phyloP scores from a whole-genome alignment of 352 stramenopile species.

The Phytophthora boehmeriae region DNA sequence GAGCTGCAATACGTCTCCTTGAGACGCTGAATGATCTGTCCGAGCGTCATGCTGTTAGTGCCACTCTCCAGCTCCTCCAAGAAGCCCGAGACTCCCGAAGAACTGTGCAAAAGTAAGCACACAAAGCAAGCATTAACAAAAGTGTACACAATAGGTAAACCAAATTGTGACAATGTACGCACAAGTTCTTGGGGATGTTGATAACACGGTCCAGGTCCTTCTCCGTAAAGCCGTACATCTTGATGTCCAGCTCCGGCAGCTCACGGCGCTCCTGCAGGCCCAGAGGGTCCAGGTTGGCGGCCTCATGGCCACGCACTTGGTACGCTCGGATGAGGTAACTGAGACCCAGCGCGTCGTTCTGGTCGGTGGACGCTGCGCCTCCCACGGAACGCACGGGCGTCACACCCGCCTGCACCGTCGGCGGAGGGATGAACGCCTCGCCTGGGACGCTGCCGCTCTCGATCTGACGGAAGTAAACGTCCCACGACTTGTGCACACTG shows the following conservation, averaged over 20 bases:
- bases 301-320: conserved; percentile 96
- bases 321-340: conserved; percentile 98
- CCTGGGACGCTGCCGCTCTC: conserved; percentile 79
- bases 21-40: conserved; percentile 93
- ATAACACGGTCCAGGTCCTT: conserved; percentile 91
- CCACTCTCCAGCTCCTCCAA: conserved; percentile 80
- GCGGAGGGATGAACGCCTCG: conserved; percentile 85
- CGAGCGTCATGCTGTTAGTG: conserved; percentile 91
- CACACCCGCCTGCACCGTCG: conserved; percentile 77
- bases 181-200: conserved; percentile 88
- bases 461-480: conserved; percentile 88
- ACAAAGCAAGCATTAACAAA: conserved; percentile 4
- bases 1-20: conserved; percentile 97
- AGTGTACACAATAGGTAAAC: conserved; percentile 18
- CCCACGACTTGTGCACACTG: conserved; percentile 88
- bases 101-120: conserved; percentile 50
- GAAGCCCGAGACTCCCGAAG: conserved; percentile 89
- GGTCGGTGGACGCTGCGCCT: conserved; percentile 40
- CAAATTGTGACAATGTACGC: conserved; percentile 27
- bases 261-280: conserved; percentile 74
- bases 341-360: conserved; percentile 90
- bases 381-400: conserved; percentile 62
- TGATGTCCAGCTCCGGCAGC: conserved; percentile 89
- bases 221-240: conserved; percentile 93
- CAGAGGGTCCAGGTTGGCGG: conserved; percentile 97